Evolutionary conservation across 306 rosid genomes (phyloP).

Genomic region (Vicia sativa): DNA sequence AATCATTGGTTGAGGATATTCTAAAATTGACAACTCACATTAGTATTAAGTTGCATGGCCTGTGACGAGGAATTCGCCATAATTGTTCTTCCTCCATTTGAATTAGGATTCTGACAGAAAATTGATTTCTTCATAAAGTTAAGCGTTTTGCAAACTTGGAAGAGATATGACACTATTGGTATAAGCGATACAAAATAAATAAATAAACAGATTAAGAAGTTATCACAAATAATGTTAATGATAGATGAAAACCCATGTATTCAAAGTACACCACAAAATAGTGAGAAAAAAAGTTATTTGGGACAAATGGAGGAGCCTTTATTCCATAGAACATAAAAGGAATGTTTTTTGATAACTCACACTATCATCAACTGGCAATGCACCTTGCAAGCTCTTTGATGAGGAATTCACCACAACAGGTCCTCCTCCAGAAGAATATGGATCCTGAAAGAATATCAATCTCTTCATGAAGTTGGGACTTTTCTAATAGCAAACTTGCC

Average conservation of each 20-base stretch:
- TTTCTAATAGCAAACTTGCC: conserved; percentile 5
- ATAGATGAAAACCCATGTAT: not conserved
- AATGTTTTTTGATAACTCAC: conserved; percentile 48
- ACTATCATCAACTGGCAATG: conserved; percentile 16
- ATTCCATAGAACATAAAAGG: not conserved
- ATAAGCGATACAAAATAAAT: not conserved
- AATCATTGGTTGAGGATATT: conserved; percentile 12
- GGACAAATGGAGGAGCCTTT: not conserved
- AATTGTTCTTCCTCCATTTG: conserved; percentile 39
- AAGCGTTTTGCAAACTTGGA: not conserved
- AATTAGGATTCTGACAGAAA: conserved; percentile 64
- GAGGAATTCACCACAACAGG: conserved; percentile 38
- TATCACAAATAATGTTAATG: not conserved
- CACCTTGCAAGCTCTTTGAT: conserved; percentile 43
- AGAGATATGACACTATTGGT: too few relatives aligned
- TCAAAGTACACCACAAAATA: not conserved
- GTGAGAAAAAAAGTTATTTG: not conserved
- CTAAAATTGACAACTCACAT: conserved; percentile 46
- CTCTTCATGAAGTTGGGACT: conserved; percentile 11
- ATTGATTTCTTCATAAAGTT: conserved; percentile 20
- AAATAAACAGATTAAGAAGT: not conserved
- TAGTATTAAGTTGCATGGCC: conserved; percentile 27
- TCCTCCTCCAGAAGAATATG: conserved; percentile 46
- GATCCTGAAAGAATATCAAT: conserved; percentile 61
- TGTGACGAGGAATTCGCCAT: conserved; percentile 40